Evolutionary conservation across 108 stramenopile genomes (phyloP), one percentile per base, ranked within the genome.

Genomic region (Nannochloropsis gaditana): DNA sequence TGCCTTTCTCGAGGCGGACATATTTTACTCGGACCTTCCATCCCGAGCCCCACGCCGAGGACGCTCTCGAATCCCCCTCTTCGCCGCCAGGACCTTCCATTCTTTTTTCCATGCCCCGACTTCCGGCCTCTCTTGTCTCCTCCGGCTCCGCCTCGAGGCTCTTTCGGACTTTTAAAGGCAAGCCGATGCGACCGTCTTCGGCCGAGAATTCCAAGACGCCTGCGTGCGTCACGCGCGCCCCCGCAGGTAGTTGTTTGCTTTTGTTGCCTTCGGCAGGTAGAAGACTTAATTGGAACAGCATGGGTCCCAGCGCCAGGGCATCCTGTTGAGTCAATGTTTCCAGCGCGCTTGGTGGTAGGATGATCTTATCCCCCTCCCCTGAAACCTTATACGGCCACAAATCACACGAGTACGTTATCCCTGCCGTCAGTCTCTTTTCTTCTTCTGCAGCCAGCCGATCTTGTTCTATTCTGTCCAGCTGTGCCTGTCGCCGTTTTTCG

Each of bases 291-390:
- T 87, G 83, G 80, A 87, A 87, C 42, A 87, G 80, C 87, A 87
- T 87, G 43, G 87, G 87, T 43, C 87, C 87, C 80, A 82, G 19
- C 59, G 84, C 59, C 43, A 88, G 81, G 15, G 87, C 87, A 44
- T 84, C 87, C 15, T 88, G 84, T 21, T 47, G 15, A 31, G 84
- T 82, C 43, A 88, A 84, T 21, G 82, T 82, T 43, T 88, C 87
- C 9, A 88, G 84, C 21, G 87, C 87, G 73, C 84, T 84, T 10
- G 84, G 87, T n/a, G 87, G 87, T 9, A 88, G 84, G 41, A 84
- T 79, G 42, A 88, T 44, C 82, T 88, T 88, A 82, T 88, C 87
- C 31, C 84, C 87, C 79, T 88, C 87, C 6, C 87, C 87, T 2
- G 82, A 81, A 21, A 84, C 87, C 9, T 42, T 45, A 2, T 84